A percentile compares a stretch with the other conserved stretches of the same genome.
Conservation (phyloP, 139 green algal species). For the Micractinium conductrix region DNA sequence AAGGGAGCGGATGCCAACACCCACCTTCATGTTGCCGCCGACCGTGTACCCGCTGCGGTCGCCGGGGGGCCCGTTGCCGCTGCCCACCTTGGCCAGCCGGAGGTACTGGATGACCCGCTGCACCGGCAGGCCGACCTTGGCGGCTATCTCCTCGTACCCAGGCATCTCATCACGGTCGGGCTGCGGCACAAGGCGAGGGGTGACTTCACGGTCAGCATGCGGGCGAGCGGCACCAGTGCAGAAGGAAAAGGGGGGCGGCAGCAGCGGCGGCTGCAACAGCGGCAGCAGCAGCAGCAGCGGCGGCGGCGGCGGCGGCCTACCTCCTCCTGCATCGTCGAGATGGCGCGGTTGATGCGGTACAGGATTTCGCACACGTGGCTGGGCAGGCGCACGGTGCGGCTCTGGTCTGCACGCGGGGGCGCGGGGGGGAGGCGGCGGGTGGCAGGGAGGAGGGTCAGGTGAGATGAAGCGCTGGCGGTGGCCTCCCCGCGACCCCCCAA, state of each 20-base stretch:
- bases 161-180: not conserved
- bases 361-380: conserved; percentile 56
- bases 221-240: not conserved
- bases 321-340: conserved; percentile 1
- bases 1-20: too few species aligned
- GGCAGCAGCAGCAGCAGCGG: not conserved
- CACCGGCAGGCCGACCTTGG: conserved; percentile 31
- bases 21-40: conserved; percentile 2
- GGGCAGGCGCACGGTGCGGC: conserved; percentile 66
- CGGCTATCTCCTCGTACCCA: conserved; percentile 33
- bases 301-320: not conserved
- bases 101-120: conserved; percentile 35
- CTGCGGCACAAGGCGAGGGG: not conserved
- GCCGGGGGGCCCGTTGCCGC: too few species aligned
- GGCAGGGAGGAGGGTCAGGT: not conserved
- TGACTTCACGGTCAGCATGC: too few species aligned
- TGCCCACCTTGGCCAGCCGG: conserved; percentile 3
- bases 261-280: not conserved
- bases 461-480: not conserved
- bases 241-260: not conserved
- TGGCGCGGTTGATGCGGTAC: conserved; percentile 19
- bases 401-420: conserved; percentile 60
- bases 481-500: too few species aligned
- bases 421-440: not conserved
- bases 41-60: not conserved